A percentile compares a stretch with the other conserved stretches of the same genome.
Conservation (phyloP, 441 rosid genomes). For the Mallotus japonicus region DNA sequence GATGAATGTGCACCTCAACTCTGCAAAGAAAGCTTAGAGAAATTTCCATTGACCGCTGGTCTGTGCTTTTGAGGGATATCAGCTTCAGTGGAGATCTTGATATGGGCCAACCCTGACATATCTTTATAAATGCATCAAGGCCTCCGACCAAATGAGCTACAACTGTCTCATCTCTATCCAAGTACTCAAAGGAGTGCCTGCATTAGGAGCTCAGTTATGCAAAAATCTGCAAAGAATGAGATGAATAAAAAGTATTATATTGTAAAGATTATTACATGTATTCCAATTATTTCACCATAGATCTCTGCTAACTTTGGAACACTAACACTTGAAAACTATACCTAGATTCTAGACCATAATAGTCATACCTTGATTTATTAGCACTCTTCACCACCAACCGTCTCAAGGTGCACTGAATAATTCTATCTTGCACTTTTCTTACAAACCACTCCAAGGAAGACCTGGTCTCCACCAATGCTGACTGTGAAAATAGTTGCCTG, state of each 20-base stretch:
- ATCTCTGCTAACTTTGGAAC: slow-evolving; percentile 14
- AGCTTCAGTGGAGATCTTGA: slow-evolving; percentile 57
- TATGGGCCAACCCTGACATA: slow-evolving; percentile 78
- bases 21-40: slow-evolving; percentile 59
- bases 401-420: slow-evolving; percentile 62
- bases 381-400: slow-evolving; percentile 48
- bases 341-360: not conserved
- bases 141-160: slow-evolving; percentile 64
- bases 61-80: slow-evolving; percentile 54
- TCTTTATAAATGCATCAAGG: slow-evolving; percentile 62
- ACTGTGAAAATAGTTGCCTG: slow-evolving; percentile 54
- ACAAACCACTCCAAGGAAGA: slow-evolving; percentile 73
- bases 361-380: slow-evolving; percentile 56
- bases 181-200: slow-evolving; percentile 75
- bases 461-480: slow-evolving; percentile 41
- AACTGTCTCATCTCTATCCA: slow-evolving; percentile 64
- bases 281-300: not conserved
- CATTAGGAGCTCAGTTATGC: slow-evolving; percentile 25
- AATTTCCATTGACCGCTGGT: slow-evolving; percentile 48
- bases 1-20: slow-evolving; percentile 54
- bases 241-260: no score
- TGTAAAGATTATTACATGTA: no score
- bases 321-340: slow-evolving; percentile 11
- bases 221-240: no score
- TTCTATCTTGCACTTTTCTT: slow-evolving; percentile 65